Evolutionary conservation across 2,329 filamentous ascomycete genomes (phyloP).

Genomic region (Sphaerostilbella broomeana): DNA sequence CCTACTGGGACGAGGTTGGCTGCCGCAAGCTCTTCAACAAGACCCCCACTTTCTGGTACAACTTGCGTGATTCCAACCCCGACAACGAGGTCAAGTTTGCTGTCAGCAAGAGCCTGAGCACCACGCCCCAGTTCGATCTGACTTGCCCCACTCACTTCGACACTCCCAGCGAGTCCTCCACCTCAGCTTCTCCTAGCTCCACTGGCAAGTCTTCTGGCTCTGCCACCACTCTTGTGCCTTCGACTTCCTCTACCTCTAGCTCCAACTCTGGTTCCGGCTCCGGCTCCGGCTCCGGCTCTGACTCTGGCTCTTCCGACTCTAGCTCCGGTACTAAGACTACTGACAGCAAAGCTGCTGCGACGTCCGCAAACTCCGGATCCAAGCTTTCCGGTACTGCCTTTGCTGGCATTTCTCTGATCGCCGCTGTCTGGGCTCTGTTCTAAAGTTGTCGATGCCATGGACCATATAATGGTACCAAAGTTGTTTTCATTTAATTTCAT

Average conservation of each 20-base stretch:
- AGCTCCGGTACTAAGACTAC: slow-evolving; percentile 7
- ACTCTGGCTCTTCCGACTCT: slow-evolving; percentile 1
- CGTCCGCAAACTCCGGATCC: slow-evolving; percentile 2
- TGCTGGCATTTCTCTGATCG: slow-evolving; percentile 14
- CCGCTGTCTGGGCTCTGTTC: slow-evolving; percentile 13
- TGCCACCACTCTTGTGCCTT: slow-evolving; percentile 8
- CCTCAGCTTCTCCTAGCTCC: slow-evolving; percentile 1
- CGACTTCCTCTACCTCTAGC: slow-evolving; percentile 5
- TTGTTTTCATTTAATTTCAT: background rate
- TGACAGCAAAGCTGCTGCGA: slow-evolving; percentile 2
- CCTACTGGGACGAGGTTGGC: slow-evolving; percentile 56
- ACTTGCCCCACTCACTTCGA: slow-evolving; percentile 42
- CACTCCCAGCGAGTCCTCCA: slow-evolving; percentile 21
- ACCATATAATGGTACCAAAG: too few relatives aligned
- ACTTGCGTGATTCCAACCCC: slow-evolving; percentile 53
- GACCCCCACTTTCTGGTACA: slow-evolving; percentile 56
- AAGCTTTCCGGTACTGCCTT: slow-evolving; percentile 15
- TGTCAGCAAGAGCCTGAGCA: slow-evolving; percentile 47
- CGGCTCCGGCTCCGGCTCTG: slow-evolving; percentile 2
- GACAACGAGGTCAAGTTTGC: slow-evolving; percentile 53
- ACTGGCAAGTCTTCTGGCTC: slow-evolving; percentile 7
- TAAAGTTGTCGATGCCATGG: slow-evolving; percentile 10
- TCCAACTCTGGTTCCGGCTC: slow-evolving; percentile 4
- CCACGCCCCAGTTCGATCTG: slow-evolving; percentile 46
- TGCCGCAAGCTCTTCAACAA: slow-evolving; percentile 53